A percentile compares a stretch with the other conserved stretches of the same genome.
phyloP scores from a whole-genome alignment of 371 early-diverging fungal species.

The Syncephalastrum monosporum region DNA sequence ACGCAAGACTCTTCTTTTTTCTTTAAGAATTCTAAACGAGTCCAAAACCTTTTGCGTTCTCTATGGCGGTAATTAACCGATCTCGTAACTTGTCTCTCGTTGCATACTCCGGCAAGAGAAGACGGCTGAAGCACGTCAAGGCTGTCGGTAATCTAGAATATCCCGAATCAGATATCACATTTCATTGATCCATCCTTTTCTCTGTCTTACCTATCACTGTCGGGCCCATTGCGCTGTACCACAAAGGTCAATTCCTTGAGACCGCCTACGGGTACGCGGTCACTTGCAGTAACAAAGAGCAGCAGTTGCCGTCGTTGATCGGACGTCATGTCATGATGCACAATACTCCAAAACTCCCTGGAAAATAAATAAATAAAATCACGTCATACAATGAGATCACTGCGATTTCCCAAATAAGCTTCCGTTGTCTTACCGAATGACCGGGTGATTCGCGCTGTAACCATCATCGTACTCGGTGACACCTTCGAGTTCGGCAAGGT shows the following conservation, averaged over 20 bases:
- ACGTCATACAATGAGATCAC: not conserved
- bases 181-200: not conserved
- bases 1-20: not conserved
- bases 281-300: slow-evolving; percentile 96
- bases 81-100: slow-evolving; percentile 80
- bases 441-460: slow-evolving; percentile 54
- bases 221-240: slow-evolving; percentile 92
- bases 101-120: slow-evolving; percentile 94
- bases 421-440: slow-evolving; percentile 37
- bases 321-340: slow-evolving; percentile 65
- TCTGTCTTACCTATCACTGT: slow-evolving; percentile 68
- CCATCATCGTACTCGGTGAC: slow-evolving; percentile 87
- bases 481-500: slow-evolving; percentile 71
- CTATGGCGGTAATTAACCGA: slow-evolving; percentile 90
- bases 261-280: slow-evolving; percentile 92
- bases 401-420: slow-evolving; percentile 18
- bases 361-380: not conserved
- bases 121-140: slow-evolving; percentile 92
- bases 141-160: slow-evolving; percentile 72
- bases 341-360: slow-evolving; percentile 88
- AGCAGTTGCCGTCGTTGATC: slow-evolving; percentile 80
- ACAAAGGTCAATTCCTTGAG: slow-evolving; percentile 78
- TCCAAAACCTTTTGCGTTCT: slow-evolving; percentile 97
- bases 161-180: not conserved
- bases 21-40: slow-evolving; percentile 54